Percentiles rank a stretch among this genome's conserved stretches.
These are phyloP conservation scores for Mycena sanguinolenta DNA, from an alignment of 768 basidiomycete genomes.

Conservation along the genomic window DNA sequence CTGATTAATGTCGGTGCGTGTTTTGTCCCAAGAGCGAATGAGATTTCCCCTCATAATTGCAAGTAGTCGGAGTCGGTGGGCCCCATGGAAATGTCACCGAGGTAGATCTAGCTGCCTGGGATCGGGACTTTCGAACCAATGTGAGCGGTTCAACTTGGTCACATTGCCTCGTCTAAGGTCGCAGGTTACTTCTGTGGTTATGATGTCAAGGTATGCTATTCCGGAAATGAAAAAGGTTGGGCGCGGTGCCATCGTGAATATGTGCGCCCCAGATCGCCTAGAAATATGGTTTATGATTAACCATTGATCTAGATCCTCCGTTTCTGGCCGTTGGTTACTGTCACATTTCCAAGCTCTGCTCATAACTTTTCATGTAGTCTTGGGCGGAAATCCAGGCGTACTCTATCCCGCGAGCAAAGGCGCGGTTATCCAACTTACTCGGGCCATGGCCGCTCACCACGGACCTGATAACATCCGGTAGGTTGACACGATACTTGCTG, in stretches of 20 bases:
- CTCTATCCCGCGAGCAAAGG: constrained; percentile 60
- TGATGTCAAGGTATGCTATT: constrained; percentile 58
- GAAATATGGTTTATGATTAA: background rate
- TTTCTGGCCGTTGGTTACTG: constrained; percentile 25
- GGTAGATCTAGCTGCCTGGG: constrained; percentile 51
- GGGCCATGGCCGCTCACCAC: constrained; percentile 60
- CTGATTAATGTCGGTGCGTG: constrained; percentile 50
- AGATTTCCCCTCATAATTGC: background rate
- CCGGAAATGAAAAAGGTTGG: constrained; percentile 58
- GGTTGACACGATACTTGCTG: constrained; percentile 30
- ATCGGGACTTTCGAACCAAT: constrained; percentile 46
- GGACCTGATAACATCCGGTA: constrained; percentile 56
- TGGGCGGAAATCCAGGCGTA: constrained; percentile 55
- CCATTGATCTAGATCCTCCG: constrained; percentile 21
- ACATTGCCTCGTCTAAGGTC: background rate
- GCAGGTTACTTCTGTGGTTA: constrained; percentile 57
- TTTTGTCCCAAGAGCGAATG: background rate
- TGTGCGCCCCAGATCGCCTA: constrained; percentile 26
- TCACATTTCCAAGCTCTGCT: background rate
- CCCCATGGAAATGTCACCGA: constrained; percentile 50
- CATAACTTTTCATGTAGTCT: background rate
- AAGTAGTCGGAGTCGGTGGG: constrained; percentile 54
- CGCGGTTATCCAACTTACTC: constrained; percentile 58
- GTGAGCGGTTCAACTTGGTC: constrained; percentile 1
- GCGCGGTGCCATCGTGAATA: constrained; percentile 57